Evolutionary conservation across 2,329 filamentous ascomycete genomes (phyloP).

Genomic region (Phyllosticta capitalensis): DNA sequence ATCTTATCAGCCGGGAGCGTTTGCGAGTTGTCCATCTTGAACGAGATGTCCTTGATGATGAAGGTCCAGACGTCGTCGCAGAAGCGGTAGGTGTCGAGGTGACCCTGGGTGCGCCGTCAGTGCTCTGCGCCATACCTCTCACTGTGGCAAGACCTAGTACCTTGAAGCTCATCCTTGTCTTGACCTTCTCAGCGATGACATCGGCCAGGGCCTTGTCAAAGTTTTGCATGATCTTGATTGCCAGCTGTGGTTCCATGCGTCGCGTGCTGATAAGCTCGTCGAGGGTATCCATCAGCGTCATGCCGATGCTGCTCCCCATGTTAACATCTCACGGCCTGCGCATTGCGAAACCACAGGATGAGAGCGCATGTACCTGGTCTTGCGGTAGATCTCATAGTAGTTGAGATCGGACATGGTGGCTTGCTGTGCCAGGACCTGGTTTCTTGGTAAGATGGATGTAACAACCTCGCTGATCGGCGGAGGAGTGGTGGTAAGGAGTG

Average conservation of each 20-base stretch:
- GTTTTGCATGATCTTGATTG: constrained; percentile 94
- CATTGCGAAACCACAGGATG: constrained; percentile 13
- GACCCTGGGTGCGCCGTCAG: constrained; percentile 53
- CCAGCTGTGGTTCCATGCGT: constrained; percentile 93
- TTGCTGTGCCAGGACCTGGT: neutral
- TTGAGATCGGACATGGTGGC: constrained; percentile 34
- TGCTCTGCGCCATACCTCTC: neutral
- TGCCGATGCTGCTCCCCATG: constrained; percentile 61
- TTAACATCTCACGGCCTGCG: constrained; percentile 17
- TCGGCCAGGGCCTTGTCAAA: constrained; percentile 93
- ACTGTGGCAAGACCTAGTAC: constrained; percentile 38
- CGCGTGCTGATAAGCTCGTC: constrained; percentile 92
- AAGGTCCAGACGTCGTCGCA: constrained; percentile 99
- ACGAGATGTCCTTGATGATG: constrained; percentile 96
- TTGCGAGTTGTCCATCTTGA: constrained; percentile 83
- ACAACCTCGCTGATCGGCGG: neutral
- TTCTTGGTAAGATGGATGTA: too few species aligned
- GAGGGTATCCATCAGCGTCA: constrained; percentile 89
- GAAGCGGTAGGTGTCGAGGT: constrained; percentile 96
- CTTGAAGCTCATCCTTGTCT: constrained; percentile 89
- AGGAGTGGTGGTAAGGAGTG: constrained; percentile 13
- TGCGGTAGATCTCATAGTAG: constrained; percentile 93
- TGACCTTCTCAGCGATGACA: constrained; percentile 84
- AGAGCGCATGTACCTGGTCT: constrained; percentile 69
- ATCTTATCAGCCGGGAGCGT: constrained; percentile 79